phyloP scores from a whole-genome alignment of 164 flowering plant genomes.

The Vitis cinerea region DNA sequence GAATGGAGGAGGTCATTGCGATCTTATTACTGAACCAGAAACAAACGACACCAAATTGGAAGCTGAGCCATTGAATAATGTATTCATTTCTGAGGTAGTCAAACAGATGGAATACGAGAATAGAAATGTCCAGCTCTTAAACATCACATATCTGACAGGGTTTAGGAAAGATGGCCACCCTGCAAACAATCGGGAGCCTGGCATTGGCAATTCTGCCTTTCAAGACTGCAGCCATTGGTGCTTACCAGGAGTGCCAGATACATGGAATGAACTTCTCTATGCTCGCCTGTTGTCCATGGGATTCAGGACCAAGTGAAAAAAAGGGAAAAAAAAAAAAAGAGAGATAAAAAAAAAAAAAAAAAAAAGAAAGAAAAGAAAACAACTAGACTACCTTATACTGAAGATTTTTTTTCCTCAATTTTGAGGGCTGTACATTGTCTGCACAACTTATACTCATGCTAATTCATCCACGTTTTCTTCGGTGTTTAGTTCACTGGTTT shows the following conservation, averaged over 20 bases:
- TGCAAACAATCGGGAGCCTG: constrained; percentile 58
- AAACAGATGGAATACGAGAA: constrained; percentile 35
- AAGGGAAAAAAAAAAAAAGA: not conserved
- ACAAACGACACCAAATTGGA: constrained; percentile 41
- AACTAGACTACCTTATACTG: not conserved
- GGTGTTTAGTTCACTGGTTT: constrained; percentile 43
- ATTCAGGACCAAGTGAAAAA: constrained; percentile 3
- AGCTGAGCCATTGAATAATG: constrained; percentile 45
- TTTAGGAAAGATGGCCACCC: constrained; percentile 67
- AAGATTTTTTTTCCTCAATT: not conserved
- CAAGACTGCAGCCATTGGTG: constrained; percentile 89
- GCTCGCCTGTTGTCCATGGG: constrained; percentile 37
- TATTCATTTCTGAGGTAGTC: constrained; percentile 34
- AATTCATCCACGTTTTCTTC: constrained; percentile 44
- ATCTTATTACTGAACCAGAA: constrained; percentile 44
- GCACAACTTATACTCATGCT: constrained; percentile 16
- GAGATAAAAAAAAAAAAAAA: not conserved
- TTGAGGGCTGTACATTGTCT: constrained; percentile 20
- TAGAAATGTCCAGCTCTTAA: constrained; percentile 40
- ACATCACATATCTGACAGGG: constrained; percentile 70
- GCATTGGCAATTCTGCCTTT: constrained; percentile 39
- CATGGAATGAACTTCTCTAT: constrained; percentile 69
- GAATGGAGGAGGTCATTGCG: constrained; percentile 63
- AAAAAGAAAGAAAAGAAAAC: not conserved
- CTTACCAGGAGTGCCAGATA: constrained; percentile 84